Percentiles rank a stretch among this genome's conserved stretches.
phyloP scores from a whole-genome alignment of 202 grass and related monocot genomes.

The Digitaria exilis region DNA sequence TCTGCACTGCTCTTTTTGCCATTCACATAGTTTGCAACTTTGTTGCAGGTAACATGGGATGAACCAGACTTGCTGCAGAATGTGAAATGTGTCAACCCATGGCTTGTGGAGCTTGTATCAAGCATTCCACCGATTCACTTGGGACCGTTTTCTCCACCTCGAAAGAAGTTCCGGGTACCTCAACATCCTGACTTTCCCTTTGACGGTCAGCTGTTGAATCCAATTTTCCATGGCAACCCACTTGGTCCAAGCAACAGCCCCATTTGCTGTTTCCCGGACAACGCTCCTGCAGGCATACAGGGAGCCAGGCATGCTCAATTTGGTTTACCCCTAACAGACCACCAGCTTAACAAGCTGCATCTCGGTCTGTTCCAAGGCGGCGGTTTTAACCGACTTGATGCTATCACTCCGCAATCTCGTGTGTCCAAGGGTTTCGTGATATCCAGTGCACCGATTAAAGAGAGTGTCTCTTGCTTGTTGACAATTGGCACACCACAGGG shows the following conservation, averaged over 20 bases:
- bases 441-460: conserved; percentile 39
- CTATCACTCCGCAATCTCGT: conserved; percentile 39
- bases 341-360: conserved; percentile 60
- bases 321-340: conserved; percentile 67
- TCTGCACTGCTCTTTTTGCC: conserved; percentile 1
- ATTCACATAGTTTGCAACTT: conserved; percentile 34
- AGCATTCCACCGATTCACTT: conserved; percentile 73
- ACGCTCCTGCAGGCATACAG: conserved; percentile 97
- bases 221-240: conserved; percentile 56
- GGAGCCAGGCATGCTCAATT: conserved; percentile 99
- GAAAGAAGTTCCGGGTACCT: conserved; percentile 67
- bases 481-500: conserved; percentile 57
- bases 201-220: conserved; percentile 61
- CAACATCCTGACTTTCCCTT: conserved; percentile 66
- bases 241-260: conserved; percentile 61
- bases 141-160: conserved; percentile 59
- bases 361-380: conserved; percentile 57
- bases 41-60: conserved; percentile 78
- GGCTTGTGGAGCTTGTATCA: conserved; percentile 82
- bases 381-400: conserved; percentile 55
- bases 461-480: conserved; percentile 64
- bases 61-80: conserved; percentile 76
- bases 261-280: conserved; percentile 60
- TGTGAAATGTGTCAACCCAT: conserved; percentile 75
- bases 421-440: conserved; percentile 54